These are phyloP conservation scores for Talaromyces sp. DNA, from an alignment of 2,329 filamentous ascomycete species.

Conservation along the genomic window DNA sequence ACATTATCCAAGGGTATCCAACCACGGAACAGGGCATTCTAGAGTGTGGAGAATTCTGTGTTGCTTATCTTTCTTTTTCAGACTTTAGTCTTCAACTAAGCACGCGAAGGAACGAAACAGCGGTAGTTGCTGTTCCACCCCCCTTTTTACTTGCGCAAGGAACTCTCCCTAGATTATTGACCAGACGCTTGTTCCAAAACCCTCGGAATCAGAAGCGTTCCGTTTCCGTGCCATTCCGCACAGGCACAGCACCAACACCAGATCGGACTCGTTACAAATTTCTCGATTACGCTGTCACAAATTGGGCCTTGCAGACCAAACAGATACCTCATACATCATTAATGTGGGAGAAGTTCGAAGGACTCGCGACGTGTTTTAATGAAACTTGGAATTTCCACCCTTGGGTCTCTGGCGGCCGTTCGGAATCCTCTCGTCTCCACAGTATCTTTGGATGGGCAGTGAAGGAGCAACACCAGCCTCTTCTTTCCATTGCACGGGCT, in stretches of 20 bases:
- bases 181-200: neutral
- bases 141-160: neutral
- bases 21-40: slow-evolving; percentile 11
- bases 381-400: slow-evolving; percentile 22
- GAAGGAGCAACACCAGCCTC: slow-evolving; percentile 14
- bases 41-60: slow-evolving; percentile 19
- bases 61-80: slow-evolving; percentile 20
- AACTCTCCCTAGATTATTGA: neutral
- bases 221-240: too few relatives aligned
- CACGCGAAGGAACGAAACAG: slow-evolving; percentile 1
- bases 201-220: neutral
- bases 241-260: too few relatives aligned
- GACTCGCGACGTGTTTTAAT: slow-evolving; percentile 15
- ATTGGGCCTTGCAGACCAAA: slow-evolving; percentile 18
- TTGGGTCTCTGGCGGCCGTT: slow-evolving; percentile 16
- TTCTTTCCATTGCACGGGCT: too few relatives aligned
- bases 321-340: slow-evolving; percentile 7
- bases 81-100: slow-evolving; percentile 16
- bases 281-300: slow-evolving; percentile 14
- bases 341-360: slow-evolving; percentile 15
- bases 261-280: slow-evolving; percentile 15
- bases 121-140: neutral
- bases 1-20: slow-evolving; percentile 6
- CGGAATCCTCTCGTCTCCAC: slow-evolving; percentile 14
- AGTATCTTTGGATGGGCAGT: slow-evolving; percentile 20